Conservation (phyloP, 306 rosid genomes). For the Pyrus communis region DNA sequence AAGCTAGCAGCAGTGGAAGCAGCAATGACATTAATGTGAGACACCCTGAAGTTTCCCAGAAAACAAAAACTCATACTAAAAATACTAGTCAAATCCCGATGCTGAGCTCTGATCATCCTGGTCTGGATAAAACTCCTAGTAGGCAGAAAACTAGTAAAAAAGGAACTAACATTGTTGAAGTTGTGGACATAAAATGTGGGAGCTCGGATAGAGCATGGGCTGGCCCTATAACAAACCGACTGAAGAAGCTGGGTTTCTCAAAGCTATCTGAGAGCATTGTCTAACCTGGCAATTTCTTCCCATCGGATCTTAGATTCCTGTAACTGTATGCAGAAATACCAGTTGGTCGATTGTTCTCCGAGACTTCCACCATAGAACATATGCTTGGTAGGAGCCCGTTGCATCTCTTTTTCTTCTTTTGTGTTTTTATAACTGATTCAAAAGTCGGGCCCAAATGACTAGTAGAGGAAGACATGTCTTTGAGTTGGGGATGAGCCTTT, state of each 20-base stretch:
- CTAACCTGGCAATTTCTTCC: slow-evolving; percentile 46
- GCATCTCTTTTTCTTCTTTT: slow-evolving; percentile 49
- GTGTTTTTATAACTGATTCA: slow-evolving; percentile 29
- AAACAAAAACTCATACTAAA: slow-evolving; percentile 41
- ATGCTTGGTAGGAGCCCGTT: slow-evolving; percentile 51
- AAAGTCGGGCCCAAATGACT: slow-evolving; percentile 27
- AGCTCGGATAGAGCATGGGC: slow-evolving; percentile 70
- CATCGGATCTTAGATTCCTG: slow-evolving; percentile 56
- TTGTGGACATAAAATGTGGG: slow-evolving; percentile 81
- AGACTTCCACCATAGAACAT: slow-evolving; percentile 59
- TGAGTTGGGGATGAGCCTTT: slow-evolving; percentile 29
- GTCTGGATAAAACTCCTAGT: slow-evolving; percentile 35
- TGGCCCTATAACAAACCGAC: slow-evolving; percentile 58
- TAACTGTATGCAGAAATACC: slow-evolving; percentile 45
- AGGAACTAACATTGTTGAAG: slow-evolving; percentile 55
- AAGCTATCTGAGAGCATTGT: slow-evolving; percentile 70
- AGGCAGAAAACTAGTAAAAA: slow-evolving; percentile 57
- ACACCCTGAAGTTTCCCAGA: slow-evolving; percentile 34
- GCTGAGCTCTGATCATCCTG: slow-evolving; percentile 44
- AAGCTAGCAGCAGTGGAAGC: slow-evolving; percentile 60
- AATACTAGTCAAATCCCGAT: slow-evolving; percentile 59
- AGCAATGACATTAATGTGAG: slow-evolving; percentile 24
- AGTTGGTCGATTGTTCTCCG: slow-evolving; percentile 37
- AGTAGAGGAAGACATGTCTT: slow-evolving; percentile 30
- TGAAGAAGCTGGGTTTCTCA: slow-evolving; percentile 77